Evolutionary conservation across 2,329 filamentous ascomycete species (phyloP).

Genomic region (Tolypocladium album): DNA sequence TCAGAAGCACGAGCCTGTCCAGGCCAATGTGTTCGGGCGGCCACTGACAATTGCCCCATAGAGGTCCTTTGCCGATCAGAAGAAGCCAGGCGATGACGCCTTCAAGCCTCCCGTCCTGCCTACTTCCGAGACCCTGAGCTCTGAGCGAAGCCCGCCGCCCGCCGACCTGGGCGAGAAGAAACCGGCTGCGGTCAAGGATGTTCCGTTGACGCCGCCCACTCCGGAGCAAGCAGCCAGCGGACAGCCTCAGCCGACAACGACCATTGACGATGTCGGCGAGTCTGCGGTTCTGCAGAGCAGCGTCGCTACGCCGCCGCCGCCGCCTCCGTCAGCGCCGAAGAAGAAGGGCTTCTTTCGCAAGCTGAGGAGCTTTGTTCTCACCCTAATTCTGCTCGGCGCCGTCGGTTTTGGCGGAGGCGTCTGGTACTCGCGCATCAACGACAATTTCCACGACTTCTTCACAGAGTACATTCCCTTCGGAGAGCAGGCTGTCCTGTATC

Average conservation of each 20-base stretch:
- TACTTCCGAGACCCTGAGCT: conserved; percentile 39
- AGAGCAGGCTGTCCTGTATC: conserved; percentile 87
- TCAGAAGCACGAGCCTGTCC: not conserved
- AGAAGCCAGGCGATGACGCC: conserved; percentile 37
- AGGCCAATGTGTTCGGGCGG: not conserved
- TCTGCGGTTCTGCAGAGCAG: conserved; percentile 5
- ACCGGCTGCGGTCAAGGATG: conserved; percentile 20
- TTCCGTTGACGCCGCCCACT: conserved; percentile 18
- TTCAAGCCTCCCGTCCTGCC: conserved; percentile 42
- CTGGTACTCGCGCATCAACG: conserved; percentile 84
- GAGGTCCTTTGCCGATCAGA: conserved; percentile 47
- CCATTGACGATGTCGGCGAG: conserved; percentile 11
- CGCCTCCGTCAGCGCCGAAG: conserved; percentile 31
- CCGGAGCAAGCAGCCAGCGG: conserved; percentile 8
- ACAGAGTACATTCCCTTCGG: conserved; percentile 93
- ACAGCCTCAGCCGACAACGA: conserved; percentile 3
- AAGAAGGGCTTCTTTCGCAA: conserved; percentile 60
- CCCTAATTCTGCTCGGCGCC: conserved; percentile 63
- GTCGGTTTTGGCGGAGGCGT: conserved; percentile 80
- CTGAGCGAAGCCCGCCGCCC: conserved; percentile 32
- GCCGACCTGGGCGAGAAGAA: conserved; percentile 23
- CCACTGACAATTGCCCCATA: conserved; percentile 14
- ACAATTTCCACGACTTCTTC: conserved; percentile 99
- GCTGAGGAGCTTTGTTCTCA: conserved; percentile 67
- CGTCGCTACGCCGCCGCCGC: conserved; percentile 22